phyloP scores from a whole-genome alignment of 176 grass and related monocot species.

The Oryza punctata region DNA sequence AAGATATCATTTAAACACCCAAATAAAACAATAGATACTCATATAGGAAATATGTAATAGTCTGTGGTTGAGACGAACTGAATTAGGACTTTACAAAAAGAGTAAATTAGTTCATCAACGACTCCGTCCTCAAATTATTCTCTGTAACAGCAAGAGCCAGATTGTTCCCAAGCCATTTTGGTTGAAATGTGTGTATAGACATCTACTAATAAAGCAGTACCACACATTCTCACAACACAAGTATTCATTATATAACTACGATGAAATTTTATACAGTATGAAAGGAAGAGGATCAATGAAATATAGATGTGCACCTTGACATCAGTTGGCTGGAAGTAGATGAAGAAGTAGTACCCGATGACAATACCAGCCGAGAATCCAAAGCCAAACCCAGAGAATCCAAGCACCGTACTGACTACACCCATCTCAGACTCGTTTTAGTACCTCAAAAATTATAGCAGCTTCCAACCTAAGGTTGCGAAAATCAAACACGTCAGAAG shows the following conservation, averaged over 20 bases:
- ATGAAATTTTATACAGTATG: constrained; percentile 13
- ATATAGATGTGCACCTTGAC: constrained; percentile 62
- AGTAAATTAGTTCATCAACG: neutral
- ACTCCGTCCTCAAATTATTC: neutral
- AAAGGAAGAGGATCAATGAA: constrained; percentile 12
- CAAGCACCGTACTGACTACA: constrained; percentile 71
- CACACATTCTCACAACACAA: constrained; percentile 3
- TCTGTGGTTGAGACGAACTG: neutral
- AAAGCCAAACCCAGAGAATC: constrained; percentile 84
- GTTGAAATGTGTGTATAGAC: neutral
- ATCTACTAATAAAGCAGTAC: neutral
- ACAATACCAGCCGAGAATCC: constrained; percentile 74
- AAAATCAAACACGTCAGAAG: constrained; percentile 11
- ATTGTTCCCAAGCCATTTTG: neutral
- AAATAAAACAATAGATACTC: constrained; percentile 2
- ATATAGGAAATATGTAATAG: neutral
- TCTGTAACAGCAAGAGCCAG: constrained; percentile 2
- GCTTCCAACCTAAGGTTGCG: constrained; percentile 18
- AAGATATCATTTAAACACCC: neutral
- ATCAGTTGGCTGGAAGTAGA: constrained; percentile 77
- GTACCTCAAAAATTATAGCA: constrained; percentile 36
- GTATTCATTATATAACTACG: neutral
- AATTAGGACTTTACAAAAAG: constrained; percentile 4
- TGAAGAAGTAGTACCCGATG: constrained; percentile 82
- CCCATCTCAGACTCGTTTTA: constrained; percentile 56